A percentile compares a stretch with the other conserved stretches of the same genome.
Conservation (phyloP, 345 rosid species). For the Gossypium mustelinum region DNA sequence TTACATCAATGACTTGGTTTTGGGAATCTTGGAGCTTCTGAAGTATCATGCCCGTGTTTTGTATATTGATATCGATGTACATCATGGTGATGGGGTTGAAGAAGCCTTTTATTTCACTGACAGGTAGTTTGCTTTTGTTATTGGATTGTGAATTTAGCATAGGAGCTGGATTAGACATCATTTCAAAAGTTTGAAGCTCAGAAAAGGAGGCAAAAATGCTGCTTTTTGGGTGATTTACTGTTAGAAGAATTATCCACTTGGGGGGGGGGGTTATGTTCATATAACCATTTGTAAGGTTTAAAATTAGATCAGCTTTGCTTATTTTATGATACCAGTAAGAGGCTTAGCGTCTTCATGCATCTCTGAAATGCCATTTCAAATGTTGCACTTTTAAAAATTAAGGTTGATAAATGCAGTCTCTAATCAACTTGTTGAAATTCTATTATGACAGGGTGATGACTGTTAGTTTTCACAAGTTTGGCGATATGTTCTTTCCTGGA, state of each 20-base stretch:
- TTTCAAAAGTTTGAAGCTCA: not conserved
- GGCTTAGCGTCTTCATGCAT: not conserved
- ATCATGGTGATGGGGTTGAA: conserved; percentile 99
- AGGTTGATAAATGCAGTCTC: not conserved
- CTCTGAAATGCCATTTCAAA: not conserved
- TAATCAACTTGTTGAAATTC: conserved; percentile 17
- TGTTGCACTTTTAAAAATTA: not conserved
- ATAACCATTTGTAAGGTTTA: not conserved
- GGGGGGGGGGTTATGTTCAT: not conserved
- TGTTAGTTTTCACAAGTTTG: conserved; percentile 94
- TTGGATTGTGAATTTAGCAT: conserved; percentile 10
- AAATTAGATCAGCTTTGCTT: not conserved
- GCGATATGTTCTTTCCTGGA: conserved; percentile 96
- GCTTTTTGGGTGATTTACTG: not conserved
- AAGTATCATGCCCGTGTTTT: conserved; percentile 86
- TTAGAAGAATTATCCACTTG: not conserved
- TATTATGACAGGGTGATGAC: conserved; percentile 87
- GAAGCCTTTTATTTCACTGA: conserved; percentile 98
- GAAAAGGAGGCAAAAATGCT: not conserved
- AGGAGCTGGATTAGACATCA: not conserved
- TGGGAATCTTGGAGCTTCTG: conserved; percentile 91
- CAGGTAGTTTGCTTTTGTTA: conserved; percentile 42
- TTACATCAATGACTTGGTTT: conserved; percentile 91
- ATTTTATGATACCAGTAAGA: not conserved
- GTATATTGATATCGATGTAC: conserved; percentile 94